phyloP scores from a whole-genome alignment of 1,284 basidiomycete genomes.

The Ceratobasidium sp. region DNA sequence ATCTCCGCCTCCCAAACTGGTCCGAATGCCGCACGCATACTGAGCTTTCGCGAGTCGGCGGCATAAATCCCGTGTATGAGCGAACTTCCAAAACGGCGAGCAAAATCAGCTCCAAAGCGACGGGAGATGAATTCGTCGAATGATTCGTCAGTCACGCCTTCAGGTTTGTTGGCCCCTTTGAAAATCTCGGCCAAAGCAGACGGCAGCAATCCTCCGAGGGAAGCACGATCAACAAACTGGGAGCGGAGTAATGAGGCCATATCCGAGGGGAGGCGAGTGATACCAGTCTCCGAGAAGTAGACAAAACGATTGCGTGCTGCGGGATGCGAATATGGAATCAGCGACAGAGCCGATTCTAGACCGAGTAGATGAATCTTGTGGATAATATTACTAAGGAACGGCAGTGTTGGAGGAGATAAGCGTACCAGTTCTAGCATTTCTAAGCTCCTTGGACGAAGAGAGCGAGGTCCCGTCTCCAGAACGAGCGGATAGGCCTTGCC shows the following conservation, averaged over 20 bases:
- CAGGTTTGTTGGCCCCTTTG: constrained; percentile 60
- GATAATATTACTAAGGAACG: not conserved
- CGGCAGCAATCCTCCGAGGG: constrained; percentile 64
- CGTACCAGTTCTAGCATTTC: constrained; percentile 81
- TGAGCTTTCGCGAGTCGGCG: constrained; percentile 81
- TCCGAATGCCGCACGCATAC: constrained; percentile 83
- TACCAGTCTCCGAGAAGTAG: constrained; percentile 67
- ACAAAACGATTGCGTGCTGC: constrained; percentile 83
- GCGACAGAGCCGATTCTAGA: constrained; percentile 71
- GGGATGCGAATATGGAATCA: constrained; percentile 72
- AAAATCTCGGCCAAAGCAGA: constrained; percentile 73
- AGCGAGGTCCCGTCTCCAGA: constrained; percentile 87
- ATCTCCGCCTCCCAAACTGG: constrained; percentile 78
- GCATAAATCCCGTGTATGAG: constrained; percentile 95
- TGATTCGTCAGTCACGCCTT: constrained; percentile 75
- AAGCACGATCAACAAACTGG: constrained; percentile 59
- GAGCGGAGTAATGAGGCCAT: constrained; percentile 61
- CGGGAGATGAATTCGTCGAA: constrained; percentile 83
- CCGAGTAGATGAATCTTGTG: constrained; percentile 80
- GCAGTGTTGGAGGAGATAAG: not conserved
- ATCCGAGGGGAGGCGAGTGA: constrained; percentile 65
- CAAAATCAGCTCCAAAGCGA: constrained; percentile 80
- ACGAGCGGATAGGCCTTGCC: constrained; percentile 60
- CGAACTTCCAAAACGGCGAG: constrained; percentile 82
- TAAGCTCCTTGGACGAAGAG: constrained; percentile 79